Evolutionary conservation across 2,329 filamentous ascomycete genomes (phyloP).

Genomic region (Colletotrichum somersetense): DNA sequence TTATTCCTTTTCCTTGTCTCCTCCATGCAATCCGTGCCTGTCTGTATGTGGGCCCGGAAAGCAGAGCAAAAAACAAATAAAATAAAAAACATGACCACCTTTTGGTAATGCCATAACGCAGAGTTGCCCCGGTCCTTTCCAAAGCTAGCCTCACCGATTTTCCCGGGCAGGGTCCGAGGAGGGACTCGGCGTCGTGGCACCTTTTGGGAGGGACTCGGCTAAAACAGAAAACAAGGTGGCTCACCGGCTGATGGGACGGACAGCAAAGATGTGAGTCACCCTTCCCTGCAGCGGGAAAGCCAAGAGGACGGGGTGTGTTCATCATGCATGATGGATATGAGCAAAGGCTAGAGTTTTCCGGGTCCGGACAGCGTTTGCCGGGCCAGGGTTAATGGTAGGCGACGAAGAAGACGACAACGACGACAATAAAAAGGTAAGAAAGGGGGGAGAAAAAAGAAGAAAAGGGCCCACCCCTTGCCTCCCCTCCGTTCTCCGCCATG

Average conservation of each 20-base stretch:
- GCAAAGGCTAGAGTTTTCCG: background rate
- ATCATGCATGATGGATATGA: constrained; percentile 10
- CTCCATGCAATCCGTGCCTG: background rate
- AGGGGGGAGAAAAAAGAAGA: too few relatives aligned
- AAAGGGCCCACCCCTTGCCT: too few relatives aligned
- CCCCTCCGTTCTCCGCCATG: background rate
- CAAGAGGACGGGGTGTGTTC: background rate
- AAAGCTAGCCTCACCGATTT: constrained; percentile 24
- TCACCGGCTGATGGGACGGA: constrained; percentile 5
- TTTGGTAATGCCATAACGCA: background rate
- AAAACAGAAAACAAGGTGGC: background rate
- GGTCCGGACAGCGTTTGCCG: background rate
- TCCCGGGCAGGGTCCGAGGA: constrained; percentile 12
- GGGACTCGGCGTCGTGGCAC: background rate
- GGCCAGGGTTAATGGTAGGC: background rate
- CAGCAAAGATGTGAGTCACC: constrained; percentile 30
- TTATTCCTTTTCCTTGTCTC: background rate
- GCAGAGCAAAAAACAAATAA: too few relatives aligned
- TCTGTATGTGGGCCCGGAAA: background rate
- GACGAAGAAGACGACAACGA: background rate
- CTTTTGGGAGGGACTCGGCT: too few relatives aligned
- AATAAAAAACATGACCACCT: background rate
- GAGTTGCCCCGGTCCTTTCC: background rate
- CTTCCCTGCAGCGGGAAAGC: constrained; percentile 12
- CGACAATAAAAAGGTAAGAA: background rate